These are phyloP conservation scores for Emericellopsis atlantica DNA, from an alignment of 2,329 filamentous ascomycete genomes.

Conservation along the genomic window DNA sequence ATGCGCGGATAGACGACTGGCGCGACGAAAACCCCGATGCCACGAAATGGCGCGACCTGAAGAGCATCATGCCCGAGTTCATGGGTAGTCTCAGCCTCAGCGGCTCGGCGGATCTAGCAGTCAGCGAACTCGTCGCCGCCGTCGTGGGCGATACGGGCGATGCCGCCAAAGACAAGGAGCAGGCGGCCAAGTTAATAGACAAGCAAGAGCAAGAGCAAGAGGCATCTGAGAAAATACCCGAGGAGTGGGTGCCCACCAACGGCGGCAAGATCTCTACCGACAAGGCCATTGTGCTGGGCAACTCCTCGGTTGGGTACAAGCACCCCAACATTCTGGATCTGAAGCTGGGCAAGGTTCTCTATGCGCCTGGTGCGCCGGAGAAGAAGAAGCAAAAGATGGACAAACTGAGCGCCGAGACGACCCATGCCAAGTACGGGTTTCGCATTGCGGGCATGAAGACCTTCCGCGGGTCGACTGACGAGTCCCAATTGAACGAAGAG, in stretches of 20 bases:
- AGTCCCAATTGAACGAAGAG: conserved; percentile 36
- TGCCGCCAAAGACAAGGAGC: conserved; percentile 2
- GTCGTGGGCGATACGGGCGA: conserved; percentile 24
- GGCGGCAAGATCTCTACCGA: conserved; percentile 59
- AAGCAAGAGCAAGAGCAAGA: not conserved
- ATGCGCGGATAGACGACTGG: conserved; percentile 13
- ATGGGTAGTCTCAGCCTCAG: conserved; percentile 69
- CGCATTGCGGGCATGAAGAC: conserved; percentile 54
- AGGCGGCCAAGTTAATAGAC: conserved; percentile 4
- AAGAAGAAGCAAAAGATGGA: conserved; percentile 50
- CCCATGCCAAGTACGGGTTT: conserved; percentile 47
- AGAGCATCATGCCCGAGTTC: conserved; percentile 71
- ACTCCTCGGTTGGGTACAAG: conserved; percentile 68
- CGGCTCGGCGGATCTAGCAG: conserved; percentile 32
- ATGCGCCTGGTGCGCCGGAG: conserved; percentile 59
- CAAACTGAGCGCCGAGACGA: conserved; percentile 44
- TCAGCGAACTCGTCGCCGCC: conserved; percentile 34
- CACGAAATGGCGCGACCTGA: conserved; percentile 56
- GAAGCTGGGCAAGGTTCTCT: conserved; percentile 78
- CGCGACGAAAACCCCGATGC: not conserved
- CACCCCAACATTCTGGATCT: conserved; percentile 85
- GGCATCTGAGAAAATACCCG: conserved; percentile 2
- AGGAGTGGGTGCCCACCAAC: conserved; percentile 34
- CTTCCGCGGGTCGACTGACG: conserved; percentile 42
- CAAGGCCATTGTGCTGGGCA: conserved; percentile 72